Percentiles rank a stretch among this genome's conserved stretches.
phyloP scores from a whole-genome alignment of 2,329 filamentous ascomycete genomes.

The Chlorencoelia australis region DNA sequence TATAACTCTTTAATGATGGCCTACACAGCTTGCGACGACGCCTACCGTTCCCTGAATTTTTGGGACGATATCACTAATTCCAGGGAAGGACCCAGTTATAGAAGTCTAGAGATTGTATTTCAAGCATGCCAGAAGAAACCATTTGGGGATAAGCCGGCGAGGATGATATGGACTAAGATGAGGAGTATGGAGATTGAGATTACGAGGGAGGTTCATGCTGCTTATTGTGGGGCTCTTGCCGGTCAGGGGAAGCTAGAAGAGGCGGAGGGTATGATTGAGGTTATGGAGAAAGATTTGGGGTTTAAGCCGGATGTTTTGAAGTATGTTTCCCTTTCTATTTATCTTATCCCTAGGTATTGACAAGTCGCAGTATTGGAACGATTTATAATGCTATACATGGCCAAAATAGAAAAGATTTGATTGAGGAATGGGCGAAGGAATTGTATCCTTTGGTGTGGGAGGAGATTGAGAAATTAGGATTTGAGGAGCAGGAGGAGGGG shows the following conservation, averaged over 20 bases:
- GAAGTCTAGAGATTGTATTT: slow-evolving; percentile 72
- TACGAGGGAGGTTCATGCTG: slow-evolving; percentile 60
- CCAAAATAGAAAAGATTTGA: slow-evolving; percentile 53
- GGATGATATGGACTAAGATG: slow-evolving; percentile 62
- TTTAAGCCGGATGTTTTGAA: slow-evolving; percentile 57
- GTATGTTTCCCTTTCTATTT: slow-evolving; percentile 41
- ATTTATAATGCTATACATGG: slow-evolving; percentile 66
- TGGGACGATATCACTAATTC: slow-evolving; percentile 79
- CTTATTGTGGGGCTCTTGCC: slow-evolving; percentile 68
- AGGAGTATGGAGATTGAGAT: slow-evolving; percentile 69
- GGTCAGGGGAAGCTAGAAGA: slow-evolving; percentile 62
- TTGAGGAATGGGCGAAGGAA: slow-evolving; percentile 64
- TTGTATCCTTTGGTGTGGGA: slow-evolving; percentile 61
- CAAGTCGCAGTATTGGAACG: slow-evolving; percentile 51
- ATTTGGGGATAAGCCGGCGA: slow-evolving; percentile 48
- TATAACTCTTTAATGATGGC: slow-evolving; percentile 83
- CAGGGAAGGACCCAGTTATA: slow-evolving; percentile 76
- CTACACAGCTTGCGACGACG: slow-evolving; percentile 59
- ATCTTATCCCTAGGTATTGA: slow-evolving; percentile 5
- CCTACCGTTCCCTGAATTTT: slow-evolving; percentile 60
- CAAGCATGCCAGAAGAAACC: slow-evolving; percentile 60
- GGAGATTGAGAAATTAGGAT: slow-evolving; percentile 36
- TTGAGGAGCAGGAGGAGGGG: slow-evolving; percentile 20
- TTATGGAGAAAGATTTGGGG: slow-evolving; percentile 57
- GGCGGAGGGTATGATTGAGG: slow-evolving; percentile 53